These are phyloP conservation scores for Allium fistulosum DNA, from an alignment of 106 monocot species.

Conservation along the genomic window DNA sequence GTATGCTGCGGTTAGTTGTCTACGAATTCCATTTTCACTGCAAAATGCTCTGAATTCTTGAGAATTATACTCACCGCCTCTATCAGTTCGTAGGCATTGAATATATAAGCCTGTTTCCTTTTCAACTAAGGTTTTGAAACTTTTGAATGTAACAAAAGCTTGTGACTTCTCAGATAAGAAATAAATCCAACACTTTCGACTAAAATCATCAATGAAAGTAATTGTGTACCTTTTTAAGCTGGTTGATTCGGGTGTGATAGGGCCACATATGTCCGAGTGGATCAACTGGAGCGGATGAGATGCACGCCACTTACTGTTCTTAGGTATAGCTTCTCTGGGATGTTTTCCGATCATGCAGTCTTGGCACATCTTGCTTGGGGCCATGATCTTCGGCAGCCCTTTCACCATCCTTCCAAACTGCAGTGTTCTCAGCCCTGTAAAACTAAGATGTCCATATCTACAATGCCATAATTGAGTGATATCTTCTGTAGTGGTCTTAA, in stretches of 20 bases:
- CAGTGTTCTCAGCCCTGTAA: neutral
- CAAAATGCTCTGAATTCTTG: constrained; percentile 4
- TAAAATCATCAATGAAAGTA: neutral
- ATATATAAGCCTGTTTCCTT: neutral
- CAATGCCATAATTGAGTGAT: neutral
- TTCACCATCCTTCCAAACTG: neutral
- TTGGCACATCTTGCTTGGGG: neutral
- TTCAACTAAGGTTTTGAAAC: constrained; percentile 13
- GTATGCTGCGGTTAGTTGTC: constrained; percentile 13
- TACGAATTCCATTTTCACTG: constrained; percentile 4
- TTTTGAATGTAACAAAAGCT: constrained; percentile 9
- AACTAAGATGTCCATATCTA: constrained; percentile 3
- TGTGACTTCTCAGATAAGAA: constrained; percentile 11
- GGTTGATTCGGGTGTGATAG: constrained; percentile 11
- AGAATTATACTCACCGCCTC: neutral
- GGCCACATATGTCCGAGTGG: constrained; percentile 25
- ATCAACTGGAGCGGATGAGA: constrained; percentile 4
- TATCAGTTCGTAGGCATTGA: constrained; percentile 4
- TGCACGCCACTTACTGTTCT: neutral
- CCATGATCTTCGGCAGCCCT: neutral
- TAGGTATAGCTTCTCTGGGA: neutral
- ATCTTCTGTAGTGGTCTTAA: neutral
- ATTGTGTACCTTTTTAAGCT: neutral
- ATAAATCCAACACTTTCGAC: constrained; percentile 14
- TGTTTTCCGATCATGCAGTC: constrained; percentile 1